Conservation (phyloP, 2,329 filamentous ascomycete species). For the Stromatinia cepivora region DNA sequence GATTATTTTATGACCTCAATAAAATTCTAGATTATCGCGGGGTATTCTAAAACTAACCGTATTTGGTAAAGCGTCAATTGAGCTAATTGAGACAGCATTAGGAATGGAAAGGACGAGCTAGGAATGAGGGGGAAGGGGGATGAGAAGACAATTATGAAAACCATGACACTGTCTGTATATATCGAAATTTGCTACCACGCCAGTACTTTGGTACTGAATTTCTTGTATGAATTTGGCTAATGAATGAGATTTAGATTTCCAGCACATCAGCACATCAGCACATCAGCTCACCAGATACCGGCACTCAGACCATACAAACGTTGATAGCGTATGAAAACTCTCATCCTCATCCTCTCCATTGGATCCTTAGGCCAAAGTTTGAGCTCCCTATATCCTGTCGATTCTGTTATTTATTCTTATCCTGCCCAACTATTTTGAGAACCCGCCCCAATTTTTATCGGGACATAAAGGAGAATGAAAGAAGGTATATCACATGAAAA, state of each 20-base stretch:
- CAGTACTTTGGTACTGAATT: neutral
- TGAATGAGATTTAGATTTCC: neutral
- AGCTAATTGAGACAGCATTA: neutral
- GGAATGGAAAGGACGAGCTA: neutral
- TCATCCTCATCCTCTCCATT: neutral
- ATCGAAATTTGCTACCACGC: neutral
- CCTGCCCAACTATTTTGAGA: neutral
- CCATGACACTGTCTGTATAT: neutral
- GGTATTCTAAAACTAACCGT: neutral
- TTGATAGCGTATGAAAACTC: neutral
- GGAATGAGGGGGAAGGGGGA: neutral
- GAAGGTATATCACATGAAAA: no score
- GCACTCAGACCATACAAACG: neutral
- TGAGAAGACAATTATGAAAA: neutral
- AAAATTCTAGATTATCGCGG: neutral
- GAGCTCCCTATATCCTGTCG: neutral
- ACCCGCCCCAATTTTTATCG: no score
- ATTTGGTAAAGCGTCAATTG: neutral
- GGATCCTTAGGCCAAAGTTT: neutral
- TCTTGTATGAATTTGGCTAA: no score
- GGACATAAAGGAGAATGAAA: no score
- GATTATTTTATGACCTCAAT: neutral
- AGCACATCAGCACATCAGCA: no score
- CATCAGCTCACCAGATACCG: neutral
- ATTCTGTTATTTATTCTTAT: neutral